Base-by-base conservation (phyloP, 2,329 filamentous ascomycete genomes). In the Aspergillus niger region DNA sequence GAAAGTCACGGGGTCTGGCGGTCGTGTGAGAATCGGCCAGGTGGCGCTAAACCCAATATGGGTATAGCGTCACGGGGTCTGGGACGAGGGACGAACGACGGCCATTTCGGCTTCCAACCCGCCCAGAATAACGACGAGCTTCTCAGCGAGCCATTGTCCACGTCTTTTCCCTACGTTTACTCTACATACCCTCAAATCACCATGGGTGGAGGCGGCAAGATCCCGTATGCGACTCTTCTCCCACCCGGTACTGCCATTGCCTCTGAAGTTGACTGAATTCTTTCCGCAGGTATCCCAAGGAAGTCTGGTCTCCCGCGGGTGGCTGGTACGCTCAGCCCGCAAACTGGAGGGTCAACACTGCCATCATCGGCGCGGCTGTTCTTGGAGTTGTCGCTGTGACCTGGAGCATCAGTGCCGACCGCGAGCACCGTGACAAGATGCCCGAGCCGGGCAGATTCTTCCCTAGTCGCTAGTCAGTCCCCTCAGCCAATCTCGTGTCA, bases 241-340 rank as follows among this genome's bases (percentile, higher is more conserved):
- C 63, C 61, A 60, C 32, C 50, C 10, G 50, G 51, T 41, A 53
- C 41, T 5, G 11, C 26, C 50, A 41, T 47, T 58, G 32, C 22
- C 24, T 47, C 44, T 39, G 55, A 54, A 53, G 56, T 72, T 76
- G 57, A 75, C 67, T 51, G 48, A 64, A 63, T 47, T 62, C 49
- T 56, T 36, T 56, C 49, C 60, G 57, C 72, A 96, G 92, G 75
- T 97, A 97, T 81, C 93, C 92, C 78, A 97, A 97, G 85, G 94
- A 99, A 85, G 92, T 99, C 85, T 99, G 95, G 95, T 98, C 95
- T 74, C 95, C 95, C 64, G 85, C 94, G 67, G 95, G 95, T 85
- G 95, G 95, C 80, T 99, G 95, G 95, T 99, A 99, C 80, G 82
- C 89, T 57, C 94, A 96, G 77, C 95, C 95, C 57, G 83, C 86